Evolutionary conservation across 2,329 filamentous ascomycete species (phyloP), one percentile per base, ranked within the genome.

Genomic region (Xylogone sp.): DNA sequence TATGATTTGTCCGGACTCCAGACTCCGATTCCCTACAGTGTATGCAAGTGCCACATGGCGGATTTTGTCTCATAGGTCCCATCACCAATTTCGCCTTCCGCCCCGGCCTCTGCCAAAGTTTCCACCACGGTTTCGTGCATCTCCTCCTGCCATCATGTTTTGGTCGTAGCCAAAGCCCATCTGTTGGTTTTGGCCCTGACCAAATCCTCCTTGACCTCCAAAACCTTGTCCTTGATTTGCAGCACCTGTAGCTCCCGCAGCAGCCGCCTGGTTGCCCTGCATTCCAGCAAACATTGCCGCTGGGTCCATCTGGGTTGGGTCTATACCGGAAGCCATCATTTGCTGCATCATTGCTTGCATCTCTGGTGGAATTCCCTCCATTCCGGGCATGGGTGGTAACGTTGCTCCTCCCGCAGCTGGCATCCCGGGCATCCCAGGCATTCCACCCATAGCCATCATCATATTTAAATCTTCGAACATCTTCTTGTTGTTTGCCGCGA

Each of bases 291-390:
- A 84, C 79, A 86, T 84, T 62, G 76, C 73, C 13, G 74, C 74
- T 71, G 81, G 77, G 55, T 86, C 83, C 81, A 86, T 84, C 68
- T 86, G 82, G 54, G 75, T 82, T 42, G 82, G 81, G 56, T 86
- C 83, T 72, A 86, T 82, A 20, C 82, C 83, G 1, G 75, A 74
- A 1, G 78, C 75, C 78, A 86, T 84, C 81, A 86, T 84, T 66
- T 86, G 82, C 66, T 86, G 82, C 80, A 86, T 83, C 79, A 86
- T 83, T 44, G 75, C 73, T 64, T 86, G 82, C 79, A 86, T 85
- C 63, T 86, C 83, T 0, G 82, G 77, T 2, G 81, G 71, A 68
- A 85, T 81, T n/a, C 78, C 80, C 21, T 85, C 82, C 78, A 83
- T 82, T 3, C 78, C 78, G 0, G 75, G 61, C 72, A 82, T 80